Percentiles rank a stretch among this genome's conserved stretches.
These are phyloP conservation scores for Phialocephala sp. DNA, from an alignment of 2,329 filamentous ascomycete genomes.

Conservation along the genomic window DNA sequence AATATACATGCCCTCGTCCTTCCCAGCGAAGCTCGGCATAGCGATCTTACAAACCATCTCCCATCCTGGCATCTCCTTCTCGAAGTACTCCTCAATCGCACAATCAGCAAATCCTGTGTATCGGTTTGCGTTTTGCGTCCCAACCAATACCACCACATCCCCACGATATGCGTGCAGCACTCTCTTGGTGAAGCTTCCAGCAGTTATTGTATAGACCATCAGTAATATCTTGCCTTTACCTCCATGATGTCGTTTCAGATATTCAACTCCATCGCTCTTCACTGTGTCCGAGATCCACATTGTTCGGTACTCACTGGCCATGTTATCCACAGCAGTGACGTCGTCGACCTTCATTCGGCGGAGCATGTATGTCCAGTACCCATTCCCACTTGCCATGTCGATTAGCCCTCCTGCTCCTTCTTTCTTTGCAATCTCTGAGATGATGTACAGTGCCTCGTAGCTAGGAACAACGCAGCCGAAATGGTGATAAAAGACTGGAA, in stretches of 20 bases:
- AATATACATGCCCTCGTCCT: conserved; percentile 65
- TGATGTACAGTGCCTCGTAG: conserved; percentile 67
- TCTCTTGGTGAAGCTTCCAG: conserved; percentile 67
- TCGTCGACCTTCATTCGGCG: conserved; percentile 59
- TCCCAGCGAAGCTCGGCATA: conserved; percentile 76
- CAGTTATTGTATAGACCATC: conserved; percentile 73
- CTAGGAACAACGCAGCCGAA: conserved; percentile 76
- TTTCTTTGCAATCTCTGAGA: conserved; percentile 56
- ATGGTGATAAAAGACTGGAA: conserved; percentile 79
- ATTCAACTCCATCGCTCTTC: conserved; percentile 64
- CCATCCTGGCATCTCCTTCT: conserved; percentile 60
- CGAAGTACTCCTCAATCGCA: conserved; percentile 72
- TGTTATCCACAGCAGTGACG: conserved; percentile 69
- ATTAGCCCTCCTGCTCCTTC: conserved; percentile 54
- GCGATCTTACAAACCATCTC: conserved; percentile 66
- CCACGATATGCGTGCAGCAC: conserved; percentile 67
- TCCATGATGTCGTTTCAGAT: conserved; percentile 55
- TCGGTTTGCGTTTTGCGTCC: conserved; percentile 76
- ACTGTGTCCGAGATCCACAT: conserved; percentile 72
- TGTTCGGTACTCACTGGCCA: conserved; percentile 70
- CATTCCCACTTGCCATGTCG: conserved; percentile 74
- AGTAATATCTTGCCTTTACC: conserved; percentile 65
- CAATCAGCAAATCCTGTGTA: conserved; percentile 72
- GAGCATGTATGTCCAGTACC: conserved; percentile 78
- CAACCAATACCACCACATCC: conserved; percentile 71